Evolutionary conservation across 768 basidiomycete genomes (phyloP).

Genomic region (Aureoboletus auriporus): DNA sequence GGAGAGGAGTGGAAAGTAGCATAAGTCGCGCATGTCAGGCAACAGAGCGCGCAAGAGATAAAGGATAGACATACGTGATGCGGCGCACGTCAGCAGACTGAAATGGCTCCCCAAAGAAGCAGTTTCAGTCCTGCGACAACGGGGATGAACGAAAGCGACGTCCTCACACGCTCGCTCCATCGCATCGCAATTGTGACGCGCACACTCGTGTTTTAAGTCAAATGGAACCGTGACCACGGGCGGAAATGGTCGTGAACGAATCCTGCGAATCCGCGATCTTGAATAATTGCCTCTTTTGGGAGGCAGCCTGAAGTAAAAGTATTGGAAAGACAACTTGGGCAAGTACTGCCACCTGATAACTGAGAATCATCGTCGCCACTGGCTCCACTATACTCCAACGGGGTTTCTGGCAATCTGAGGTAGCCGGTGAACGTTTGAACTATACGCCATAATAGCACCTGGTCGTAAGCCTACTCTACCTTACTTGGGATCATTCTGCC

Average conservation of each 20-base stretch:
- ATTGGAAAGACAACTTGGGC: background rate
- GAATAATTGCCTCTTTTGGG: slow-evolving; percentile 15
- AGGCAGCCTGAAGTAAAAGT: background rate
- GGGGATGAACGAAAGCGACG: background rate
- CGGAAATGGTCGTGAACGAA: slow-evolving; percentile 18
- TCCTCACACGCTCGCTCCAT: slow-evolving; percentile 18
- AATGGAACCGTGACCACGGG: background rate
- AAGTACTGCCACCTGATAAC: background rate
- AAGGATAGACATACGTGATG: slow-evolving; percentile 1
- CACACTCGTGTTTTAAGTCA: slow-evolving; percentile 8
- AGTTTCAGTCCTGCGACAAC: slow-evolving; percentile 1
- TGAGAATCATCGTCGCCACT: background rate
- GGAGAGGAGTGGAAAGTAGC: slow-evolving; percentile 2
- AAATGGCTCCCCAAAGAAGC: background rate
- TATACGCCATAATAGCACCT: too few relatives aligned
- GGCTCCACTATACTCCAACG: background rate
- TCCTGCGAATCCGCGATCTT: slow-evolving; percentile 5
- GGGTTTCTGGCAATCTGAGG: too few relatives aligned
- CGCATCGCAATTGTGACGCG: background rate
- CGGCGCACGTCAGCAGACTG: background rate
- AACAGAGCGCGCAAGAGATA: background rate
- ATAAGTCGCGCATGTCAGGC: slow-evolving; percentile 5
- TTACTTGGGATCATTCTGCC: background rate
- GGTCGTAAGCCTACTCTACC: background rate
- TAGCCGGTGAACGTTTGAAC: too few relatives aligned